Conservation (phyloP, 768 basidiomycete species). For the Phylloporus rhodoxanthus region DNA sequence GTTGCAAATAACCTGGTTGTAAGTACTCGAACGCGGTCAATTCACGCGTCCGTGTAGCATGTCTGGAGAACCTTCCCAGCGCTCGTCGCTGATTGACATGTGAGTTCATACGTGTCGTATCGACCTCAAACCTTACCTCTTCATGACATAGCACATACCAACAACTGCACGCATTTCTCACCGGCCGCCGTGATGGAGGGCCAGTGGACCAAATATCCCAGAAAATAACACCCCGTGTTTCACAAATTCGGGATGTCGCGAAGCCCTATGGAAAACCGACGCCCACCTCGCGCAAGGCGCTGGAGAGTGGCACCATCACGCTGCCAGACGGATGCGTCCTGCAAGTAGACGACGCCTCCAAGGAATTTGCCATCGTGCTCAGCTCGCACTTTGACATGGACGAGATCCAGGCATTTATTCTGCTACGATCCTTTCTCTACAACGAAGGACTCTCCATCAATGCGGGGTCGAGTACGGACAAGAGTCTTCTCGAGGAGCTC, state of each 20-base stretch:
- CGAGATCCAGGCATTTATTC: conserved; percentile 68
- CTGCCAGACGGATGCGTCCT: conserved; percentile 61
- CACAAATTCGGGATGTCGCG: conserved; percentile 51
- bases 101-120: conserved; percentile 19
- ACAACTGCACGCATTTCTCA: conserved; percentile 55
- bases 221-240: conserved; percentile 51
- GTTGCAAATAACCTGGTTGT: conserved; percentile 16
- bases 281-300: conserved; percentile 55
- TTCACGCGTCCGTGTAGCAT: conserved; percentile 22
- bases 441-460: conserved; percentile 63
- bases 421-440: conserved; percentile 73
- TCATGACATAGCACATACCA: conserved; percentile 48
- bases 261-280: conserved; percentile 68
- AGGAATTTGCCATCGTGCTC: conserved; percentile 64
- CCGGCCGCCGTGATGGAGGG: conserved; percentile 54
- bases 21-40: conserved; percentile 3
- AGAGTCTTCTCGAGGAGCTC: conserved; percentile 30
- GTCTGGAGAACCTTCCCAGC: conserved; percentile 46
- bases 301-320: conserved; percentile 63
- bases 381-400: conserved; percentile 72
- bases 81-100: conserved; percentile 71
- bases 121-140: conserved; percentile 1
- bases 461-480: conserved; percentile 40
- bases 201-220: conserved; percentile 53
- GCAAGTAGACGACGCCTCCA: conserved; percentile 62